Evolutionary conservation across 2,329 filamentous ascomycete genomes (phyloP).

Genomic region (Thelonectria discophora): DNA sequence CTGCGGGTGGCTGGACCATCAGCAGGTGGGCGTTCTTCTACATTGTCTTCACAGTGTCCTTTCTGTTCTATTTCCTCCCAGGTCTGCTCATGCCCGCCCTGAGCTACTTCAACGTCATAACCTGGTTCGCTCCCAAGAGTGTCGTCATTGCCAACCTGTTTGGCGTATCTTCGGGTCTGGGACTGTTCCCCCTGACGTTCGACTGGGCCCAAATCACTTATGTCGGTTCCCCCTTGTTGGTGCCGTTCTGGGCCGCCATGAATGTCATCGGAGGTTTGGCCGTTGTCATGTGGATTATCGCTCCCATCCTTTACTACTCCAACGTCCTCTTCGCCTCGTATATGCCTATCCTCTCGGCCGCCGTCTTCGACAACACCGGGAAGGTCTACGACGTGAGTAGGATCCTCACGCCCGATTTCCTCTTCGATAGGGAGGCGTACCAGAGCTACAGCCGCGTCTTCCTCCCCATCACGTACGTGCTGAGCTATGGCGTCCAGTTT

Average conservation of each 20-base stretch:
- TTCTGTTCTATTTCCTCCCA: conserved; percentile 85
- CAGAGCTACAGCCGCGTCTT: conserved; percentile 85
- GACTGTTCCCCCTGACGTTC: conserved; percentile 85
- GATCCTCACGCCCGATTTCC: conserved; percentile 79
- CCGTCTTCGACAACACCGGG: conserved; percentile 87
- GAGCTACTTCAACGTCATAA: conserved; percentile 89
- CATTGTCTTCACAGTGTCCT: conserved; percentile 73
- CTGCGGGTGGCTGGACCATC: conserved; percentile 83
- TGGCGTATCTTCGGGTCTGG: conserved; percentile 84
- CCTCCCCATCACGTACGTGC: conserved; percentile 84
- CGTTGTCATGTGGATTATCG: conserved; percentile 85
- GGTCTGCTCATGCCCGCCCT: conserved; percentile 84
- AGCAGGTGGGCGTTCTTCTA: conserved; percentile 88
- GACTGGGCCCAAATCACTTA: conserved; percentile 93
- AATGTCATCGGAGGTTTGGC: conserved; percentile 84
- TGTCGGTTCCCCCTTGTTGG: conserved; percentile 84
- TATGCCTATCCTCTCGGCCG: conserved; percentile 85
- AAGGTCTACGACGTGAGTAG: conserved; percentile 82
- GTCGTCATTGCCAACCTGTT: conserved; percentile 89
- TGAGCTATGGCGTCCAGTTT: conserved; percentile 88
- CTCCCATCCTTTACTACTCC: conserved; percentile 81
- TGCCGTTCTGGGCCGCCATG: conserved; percentile 86
- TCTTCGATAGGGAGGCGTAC: conserved; percentile 82
- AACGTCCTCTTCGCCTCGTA: conserved; percentile 84
- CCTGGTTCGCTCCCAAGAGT: conserved; percentile 87